Base-by-base conservation (phyloP, 2,329 filamentous ascomycete genomes). In the Stenocarpella maydis region DNA sequence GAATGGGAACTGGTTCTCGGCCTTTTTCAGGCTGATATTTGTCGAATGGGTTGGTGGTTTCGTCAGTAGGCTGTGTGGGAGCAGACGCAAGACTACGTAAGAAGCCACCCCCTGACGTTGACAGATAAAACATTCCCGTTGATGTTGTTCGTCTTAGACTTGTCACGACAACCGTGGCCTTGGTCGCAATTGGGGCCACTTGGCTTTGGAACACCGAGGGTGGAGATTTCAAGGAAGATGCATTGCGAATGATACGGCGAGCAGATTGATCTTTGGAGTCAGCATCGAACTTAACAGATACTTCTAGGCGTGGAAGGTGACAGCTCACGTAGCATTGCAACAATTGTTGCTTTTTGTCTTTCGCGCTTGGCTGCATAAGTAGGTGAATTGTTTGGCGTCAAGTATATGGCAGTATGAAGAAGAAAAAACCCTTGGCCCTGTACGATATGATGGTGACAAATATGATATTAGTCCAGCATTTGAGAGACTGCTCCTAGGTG, bases 21-120 rank as follows among this genome's bases (percentile, higher is more conserved):
- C 71, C 28, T 73, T 73, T 37, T 71, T 73, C 53, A 63, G 71
- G 66, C 43, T 65, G 53, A 69, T 72, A 24, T 71, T 73, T 50
- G 69, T 73, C 58, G 68, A 72, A 34, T 69, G 71, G 65, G 65
- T 73, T 45, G 71, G 71, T 31, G 65, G 65, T 15, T 67, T 73
- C 55, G 60, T 73, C 34, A 60, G 45, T 26, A 69, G 68, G 49
- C 61, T 73, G 14, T 71, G 55, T 52, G 71, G 70, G 26, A 53
- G 67, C 43, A 45, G 52, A 53, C 70, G 67, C 60, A 69, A 70
- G 68, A 70, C 58, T 37, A 63, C 70, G 70, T 71, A 70, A 73
- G 68, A 67, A 69, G 66, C 66, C 66, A 47, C 70, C 69, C 64
- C 61, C 39, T 37, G 34, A 37, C 34, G 34, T 37, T 52, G 64